Evolutionary conservation across 2,329 filamentous ascomycete genomes (phyloP).

Genomic region (Ilyonectria mors-panacis): DNA sequence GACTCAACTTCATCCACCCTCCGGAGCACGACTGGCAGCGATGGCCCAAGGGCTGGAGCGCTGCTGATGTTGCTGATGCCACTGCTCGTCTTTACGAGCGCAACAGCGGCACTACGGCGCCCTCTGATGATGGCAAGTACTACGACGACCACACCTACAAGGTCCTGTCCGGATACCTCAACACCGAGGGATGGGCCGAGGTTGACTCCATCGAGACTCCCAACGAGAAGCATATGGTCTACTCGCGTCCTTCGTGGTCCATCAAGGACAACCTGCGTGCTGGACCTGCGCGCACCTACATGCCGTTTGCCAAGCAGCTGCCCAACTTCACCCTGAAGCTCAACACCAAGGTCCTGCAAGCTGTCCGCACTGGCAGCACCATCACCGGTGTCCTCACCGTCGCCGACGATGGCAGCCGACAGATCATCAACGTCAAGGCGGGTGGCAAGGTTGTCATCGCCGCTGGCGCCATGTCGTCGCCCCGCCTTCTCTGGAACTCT

Average conservation of each 20-base stretch:
- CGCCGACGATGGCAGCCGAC: constrained; percentile 63
- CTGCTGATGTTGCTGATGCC: constrained; percentile 41
- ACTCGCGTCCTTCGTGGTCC: constrained; percentile 77
- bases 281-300: constrained; percentile 80
- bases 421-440: constrained; percentile 47
- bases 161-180: constrained; percentile 71
- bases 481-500: constrained; percentile 47
- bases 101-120: constrained; percentile 73
- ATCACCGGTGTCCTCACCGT: constrained; percentile 76
- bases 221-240: constrained; percentile 76
- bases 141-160: constrained; percentile 78
- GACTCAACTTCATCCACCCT: constrained; percentile 47
- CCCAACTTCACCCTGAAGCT: constrained; percentile 77
- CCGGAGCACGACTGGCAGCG: constrained; percentile 45
- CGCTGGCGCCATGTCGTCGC: constrained; percentile 66
- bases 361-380: constrained; percentile 72
- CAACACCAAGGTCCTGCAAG: constrained; percentile 75
- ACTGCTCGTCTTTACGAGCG: constrained; percentile 47
- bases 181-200: constrained; percentile 72
- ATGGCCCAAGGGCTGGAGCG: constrained; percentile 45
- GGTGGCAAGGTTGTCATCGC: constrained; percentile 71
- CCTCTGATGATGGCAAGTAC: constrained; percentile 76
- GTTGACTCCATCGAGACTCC: constrained; percentile 76
- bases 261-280: constrained; percentile 76
- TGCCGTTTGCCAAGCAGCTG: constrained; percentile 71